Evolutionary conservation across 2,329 filamentous ascomycete genomes (phyloP).

Genomic region (Fusarium sublunatum): DNA sequence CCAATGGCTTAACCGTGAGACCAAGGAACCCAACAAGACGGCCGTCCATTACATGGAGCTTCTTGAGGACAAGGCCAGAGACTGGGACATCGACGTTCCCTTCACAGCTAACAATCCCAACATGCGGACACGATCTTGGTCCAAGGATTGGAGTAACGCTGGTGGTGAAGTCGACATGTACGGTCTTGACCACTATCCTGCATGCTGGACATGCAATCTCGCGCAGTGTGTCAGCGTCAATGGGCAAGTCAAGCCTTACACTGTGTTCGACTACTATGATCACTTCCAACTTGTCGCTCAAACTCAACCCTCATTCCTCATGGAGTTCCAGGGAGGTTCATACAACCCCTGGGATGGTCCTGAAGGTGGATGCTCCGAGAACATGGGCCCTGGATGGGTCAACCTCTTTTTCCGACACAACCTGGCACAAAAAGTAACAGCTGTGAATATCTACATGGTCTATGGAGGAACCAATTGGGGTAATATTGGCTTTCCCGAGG

Average conservation of each 20-base stretch:
- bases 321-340: background rate
- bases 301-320: background rate
- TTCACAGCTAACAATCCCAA: too few species aligned
- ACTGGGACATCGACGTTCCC: too few species aligned
- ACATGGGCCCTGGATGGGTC: background rate
- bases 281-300: background rate
- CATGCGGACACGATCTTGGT: too few species aligned
- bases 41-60: too few species aligned
- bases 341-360: background rate
- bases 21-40: too few species aligned
- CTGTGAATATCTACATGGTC: conserved; percentile 5
- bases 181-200: too few species aligned
- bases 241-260: background rate
- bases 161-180: too few species aligned
- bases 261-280: background rate
- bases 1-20: too few species aligned
- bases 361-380: background rate
- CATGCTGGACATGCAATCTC: background rate
- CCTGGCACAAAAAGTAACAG: background rate
- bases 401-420: conserved; percentile 1
- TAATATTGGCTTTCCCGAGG: conserved; percentile 1
- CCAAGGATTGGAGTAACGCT: too few species aligned
- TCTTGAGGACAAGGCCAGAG: too few species aligned
- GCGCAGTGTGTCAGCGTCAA: background rate
- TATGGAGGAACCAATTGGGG: conserved; percentile 3